Conservation (phyloP, 192 early-diverging fungal species). For the Backusella sp. region DNA sequence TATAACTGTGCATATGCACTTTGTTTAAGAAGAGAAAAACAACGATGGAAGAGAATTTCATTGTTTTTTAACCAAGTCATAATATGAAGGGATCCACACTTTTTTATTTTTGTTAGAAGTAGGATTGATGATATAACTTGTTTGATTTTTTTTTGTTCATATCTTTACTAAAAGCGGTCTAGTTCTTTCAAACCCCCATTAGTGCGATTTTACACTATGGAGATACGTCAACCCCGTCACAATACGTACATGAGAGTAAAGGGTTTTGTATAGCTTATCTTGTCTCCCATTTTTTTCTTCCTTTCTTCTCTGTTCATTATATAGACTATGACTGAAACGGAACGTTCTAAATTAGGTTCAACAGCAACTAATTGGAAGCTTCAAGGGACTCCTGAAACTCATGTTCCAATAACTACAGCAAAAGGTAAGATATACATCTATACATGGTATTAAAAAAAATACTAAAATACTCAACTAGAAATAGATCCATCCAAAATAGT, state of each 20-base stretch:
- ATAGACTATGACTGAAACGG: not conserved
- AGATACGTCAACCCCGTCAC: not conserved
- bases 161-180: too few relatives aligned
- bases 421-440: not conserved
- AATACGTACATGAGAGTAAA: not conserved
- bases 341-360: not conserved
- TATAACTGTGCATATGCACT: not conserved
- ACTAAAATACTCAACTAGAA: not conserved
- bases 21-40: not conserved
- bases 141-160: too few relatives aligned
- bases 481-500: not conserved
- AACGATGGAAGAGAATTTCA: not conserved
- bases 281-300: not conserved
- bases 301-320: not conserved
- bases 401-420: not conserved
- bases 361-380: not conserved
- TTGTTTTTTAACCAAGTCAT: not conserved
- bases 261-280: not conserved
- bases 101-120: not conserved
- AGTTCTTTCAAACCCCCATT: too few relatives aligned
- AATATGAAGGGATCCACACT: too few relatives aligned
- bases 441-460: too few relatives aligned
- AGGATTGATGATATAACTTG: not conserved
- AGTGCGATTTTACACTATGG: too few relatives aligned
- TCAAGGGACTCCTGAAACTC: not conserved